Base-by-base conservation (phyloP, 192 early-diverging fungal genomes). In the Entomortierella lignicola region DNA sequence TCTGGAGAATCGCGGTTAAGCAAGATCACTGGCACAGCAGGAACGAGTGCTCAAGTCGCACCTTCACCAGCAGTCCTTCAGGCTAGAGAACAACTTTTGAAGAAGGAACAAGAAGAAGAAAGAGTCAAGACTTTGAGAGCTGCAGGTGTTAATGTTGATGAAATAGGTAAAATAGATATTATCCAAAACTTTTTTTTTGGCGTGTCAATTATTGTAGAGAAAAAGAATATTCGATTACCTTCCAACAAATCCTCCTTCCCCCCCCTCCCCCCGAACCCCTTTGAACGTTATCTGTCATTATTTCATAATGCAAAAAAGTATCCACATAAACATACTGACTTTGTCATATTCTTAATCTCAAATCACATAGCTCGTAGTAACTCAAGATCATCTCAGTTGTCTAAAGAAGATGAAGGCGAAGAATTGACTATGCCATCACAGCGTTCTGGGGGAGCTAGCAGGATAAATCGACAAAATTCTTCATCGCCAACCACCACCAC, bases 21-120 rank as follows among this genome's bases (percentile, higher is more conserved):
- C 68, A 79, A 79, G 67, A 79, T 79, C 52, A 79, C 75, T 4
- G 75, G 75, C 21, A 79, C 75, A 23, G 51, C 75, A 8, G 75
- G 75, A 32, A 77, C 60, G 8, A 70, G 61, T 34, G 48, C 75
- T 3, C 75, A 79, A 21, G 67, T 79, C 25, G 68, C 75, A 10
- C 75, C 75, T 34, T 64, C 75, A 21, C 75, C 75, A 20, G 62
- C 75, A 8, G 75, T 79, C 26, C 48, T 79, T 20, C 55, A 55
- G 37, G 75, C 75, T 7, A 54, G 75, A 52, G 75, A 79, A 15
- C 56, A 79, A 30, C 48, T 79, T 17, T 23, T 66, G 30, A 69
- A 61, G 57, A 69, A 70, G 51, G 75, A 79, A 12, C 72, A 74
- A 29, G 67, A 79, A 15, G 75, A 79, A 17, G 75, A 79, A 12